phyloP scores from a whole-genome alignment of 1,284 basidiomycete species.

The Xerocomus amazonicus region DNA sequence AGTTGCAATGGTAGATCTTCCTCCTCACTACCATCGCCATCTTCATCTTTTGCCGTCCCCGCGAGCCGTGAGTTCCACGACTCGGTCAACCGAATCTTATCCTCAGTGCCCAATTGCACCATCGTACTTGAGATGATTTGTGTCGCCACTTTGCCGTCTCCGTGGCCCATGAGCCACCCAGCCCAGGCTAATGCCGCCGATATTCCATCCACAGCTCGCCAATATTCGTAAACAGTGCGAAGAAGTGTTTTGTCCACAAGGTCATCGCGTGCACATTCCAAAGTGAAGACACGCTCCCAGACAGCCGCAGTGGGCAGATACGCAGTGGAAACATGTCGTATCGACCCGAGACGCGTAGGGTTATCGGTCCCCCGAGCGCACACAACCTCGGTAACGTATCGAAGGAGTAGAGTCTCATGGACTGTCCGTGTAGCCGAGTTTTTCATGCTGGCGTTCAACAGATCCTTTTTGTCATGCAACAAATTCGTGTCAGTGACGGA shows the following conservation, averaged over 20 bases:
- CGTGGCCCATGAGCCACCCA: constrained; percentile 41
- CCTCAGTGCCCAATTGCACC: constrained; percentile 19
- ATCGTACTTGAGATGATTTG: constrained; percentile 33
- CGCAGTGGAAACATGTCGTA: constrained; percentile 41
- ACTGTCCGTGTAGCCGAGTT: constrained; percentile 38
- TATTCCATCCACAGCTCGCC: constrained; percentile 39
- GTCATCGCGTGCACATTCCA: constrained; percentile 27
- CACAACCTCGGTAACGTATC: constrained; percentile 38
- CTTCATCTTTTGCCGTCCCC: constrained; percentile 23
- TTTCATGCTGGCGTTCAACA: constrained; percentile 49
- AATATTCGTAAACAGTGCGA: constrained; percentile 38
- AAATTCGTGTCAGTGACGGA: constrained; percentile 10
- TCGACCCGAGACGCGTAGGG: constrained; percentile 30
- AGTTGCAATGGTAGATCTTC: constrained; percentile 17
- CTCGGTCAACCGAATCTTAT: constrained; percentile 28
- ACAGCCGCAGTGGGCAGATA: constrained; percentile 44
- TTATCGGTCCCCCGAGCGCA: constrained; percentile 21
- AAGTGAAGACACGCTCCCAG: constrained; percentile 43
- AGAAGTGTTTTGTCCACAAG: constrained; percentile 33
- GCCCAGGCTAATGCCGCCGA: constrained; percentile 45
- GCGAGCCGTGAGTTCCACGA: constrained; percentile 29
- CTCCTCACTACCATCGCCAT: constrained; percentile 18
- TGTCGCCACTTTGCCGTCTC: constrained; percentile 37
- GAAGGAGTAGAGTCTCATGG: constrained; percentile 48
- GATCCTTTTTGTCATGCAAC: constrained; percentile 31